Conservation (phyloP, 2,329 filamentous ascomycete species). For the Botrytis byssoidea region DNA sequence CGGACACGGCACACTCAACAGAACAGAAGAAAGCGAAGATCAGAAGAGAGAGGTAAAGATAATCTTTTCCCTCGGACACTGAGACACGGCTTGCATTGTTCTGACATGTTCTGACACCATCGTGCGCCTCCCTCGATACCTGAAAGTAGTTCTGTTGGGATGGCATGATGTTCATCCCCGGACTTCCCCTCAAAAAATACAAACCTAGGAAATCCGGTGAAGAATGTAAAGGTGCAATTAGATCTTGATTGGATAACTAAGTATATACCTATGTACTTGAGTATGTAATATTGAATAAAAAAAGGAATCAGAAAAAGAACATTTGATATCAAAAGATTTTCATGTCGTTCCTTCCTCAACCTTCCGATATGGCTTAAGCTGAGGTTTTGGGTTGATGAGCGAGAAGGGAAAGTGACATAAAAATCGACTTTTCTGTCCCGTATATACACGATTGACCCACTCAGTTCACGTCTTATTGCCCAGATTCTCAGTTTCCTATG, state of each 20-base stretch:
- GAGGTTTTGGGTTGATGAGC: background rate
- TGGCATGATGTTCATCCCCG: background rate
- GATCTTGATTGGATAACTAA: background rate
- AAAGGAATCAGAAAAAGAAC: background rate
- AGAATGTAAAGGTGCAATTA: background rate
- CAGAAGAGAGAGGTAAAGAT: background rate
- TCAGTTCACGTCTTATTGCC: background rate
- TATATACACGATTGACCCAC: conserved; percentile 15
- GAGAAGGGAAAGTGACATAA: background rate
- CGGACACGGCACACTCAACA: background rate
- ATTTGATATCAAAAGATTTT: background rate
- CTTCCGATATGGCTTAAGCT: background rate
- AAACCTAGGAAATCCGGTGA: conserved; percentile 9
- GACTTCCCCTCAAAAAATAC: conserved; percentile 10
- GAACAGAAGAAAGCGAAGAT: background rate
- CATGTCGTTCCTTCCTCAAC: background rate
- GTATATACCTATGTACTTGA: background rate
- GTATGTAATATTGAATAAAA: background rate
- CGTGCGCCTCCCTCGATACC: background rate
- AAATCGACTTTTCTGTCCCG: background rate
- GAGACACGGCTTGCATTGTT: conserved; percentile 8
- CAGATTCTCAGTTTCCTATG: background rate
- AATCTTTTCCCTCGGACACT: background rate
- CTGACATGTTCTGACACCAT: background rate
- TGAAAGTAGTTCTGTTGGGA: conserved; percentile 12